Conservation (phyloP, 345 rosid genomes). For the Pistacia vera region DNA sequence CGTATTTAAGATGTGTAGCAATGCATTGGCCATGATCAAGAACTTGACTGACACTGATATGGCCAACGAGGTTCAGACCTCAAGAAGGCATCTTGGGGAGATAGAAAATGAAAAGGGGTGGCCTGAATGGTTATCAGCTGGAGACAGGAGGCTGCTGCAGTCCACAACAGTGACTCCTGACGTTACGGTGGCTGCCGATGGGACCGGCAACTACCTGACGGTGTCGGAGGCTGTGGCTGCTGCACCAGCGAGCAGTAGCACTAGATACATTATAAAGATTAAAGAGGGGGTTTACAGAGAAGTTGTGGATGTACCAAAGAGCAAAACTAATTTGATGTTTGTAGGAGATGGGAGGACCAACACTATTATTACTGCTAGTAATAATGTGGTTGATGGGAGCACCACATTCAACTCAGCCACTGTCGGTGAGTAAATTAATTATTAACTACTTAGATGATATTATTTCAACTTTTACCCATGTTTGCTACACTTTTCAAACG, state of each 20-base stretch:
- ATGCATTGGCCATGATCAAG: slow-evolving; percentile 49
- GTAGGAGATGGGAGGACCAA: slow-evolving; percentile 74
- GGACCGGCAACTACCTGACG: slow-evolving; percentile 68
- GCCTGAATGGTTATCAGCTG: slow-evolving; percentile 84
- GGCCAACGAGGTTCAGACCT: slow-evolving; percentile 16
- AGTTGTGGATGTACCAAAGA: slow-evolving; percentile 68
- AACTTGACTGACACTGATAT: slow-evolving; percentile 46
- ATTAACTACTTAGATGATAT: neutral
- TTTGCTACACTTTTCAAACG: too few species aligned
- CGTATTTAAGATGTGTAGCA: slow-evolving; percentile 40
- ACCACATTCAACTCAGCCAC: slow-evolving; percentile 90
- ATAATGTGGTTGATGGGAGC: slow-evolving; percentile 88
- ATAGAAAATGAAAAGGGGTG: slow-evolving; percentile 28
- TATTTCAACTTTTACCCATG: too few species aligned
- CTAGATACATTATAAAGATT: slow-evolving; percentile 65
- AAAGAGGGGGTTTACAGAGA: slow-evolving; percentile 84
- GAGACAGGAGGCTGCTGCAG: slow-evolving; percentile 75
- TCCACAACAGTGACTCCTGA: slow-evolving; percentile 53
- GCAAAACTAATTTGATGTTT: slow-evolving; percentile 68
- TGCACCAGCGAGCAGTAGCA: slow-evolving; percentile 63
- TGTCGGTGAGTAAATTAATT: slow-evolving; percentile 57
- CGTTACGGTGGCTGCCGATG: slow-evolving; percentile 82
- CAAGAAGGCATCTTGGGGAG: slow-evolving; percentile 29
- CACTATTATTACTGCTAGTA: slow-evolving; percentile 75
- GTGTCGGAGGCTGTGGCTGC: slow-evolving; percentile 72